Evolutionary conservation across 2,329 filamentous ascomycete genomes (phyloP).

Genomic region (Monosporascus ibericus): DNA sequence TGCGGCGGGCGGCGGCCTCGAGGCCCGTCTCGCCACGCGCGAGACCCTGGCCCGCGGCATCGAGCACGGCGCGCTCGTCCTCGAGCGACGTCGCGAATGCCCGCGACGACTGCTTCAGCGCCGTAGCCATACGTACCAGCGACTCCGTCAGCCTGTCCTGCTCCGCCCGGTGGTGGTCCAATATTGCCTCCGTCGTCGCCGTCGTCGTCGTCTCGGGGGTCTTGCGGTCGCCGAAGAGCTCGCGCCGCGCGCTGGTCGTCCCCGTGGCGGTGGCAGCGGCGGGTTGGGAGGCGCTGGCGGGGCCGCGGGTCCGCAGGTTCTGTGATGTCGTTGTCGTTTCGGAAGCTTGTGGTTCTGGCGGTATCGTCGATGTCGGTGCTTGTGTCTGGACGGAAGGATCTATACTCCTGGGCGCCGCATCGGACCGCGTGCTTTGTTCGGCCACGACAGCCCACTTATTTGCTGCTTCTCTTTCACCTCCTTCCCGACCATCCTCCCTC

Average conservation of each 20-base stretch:
- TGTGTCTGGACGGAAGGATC: not conserved
- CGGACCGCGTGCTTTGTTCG: conserved; percentile 1
- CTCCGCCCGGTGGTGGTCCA: conserved; percentile 71
- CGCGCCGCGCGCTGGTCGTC: conserved; percentile 28
- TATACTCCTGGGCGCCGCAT: not conserved
- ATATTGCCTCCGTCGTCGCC: conserved; percentile 60
- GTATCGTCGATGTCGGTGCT: conserved; percentile 2
- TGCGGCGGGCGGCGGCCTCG: conserved; percentile 67
- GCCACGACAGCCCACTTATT: conserved; percentile 14
- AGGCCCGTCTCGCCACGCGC: conserved; percentile 71
- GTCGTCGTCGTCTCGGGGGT: conserved; percentile 34
- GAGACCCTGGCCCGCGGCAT: conserved; percentile 66
- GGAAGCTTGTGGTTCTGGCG: conserved; percentile 3
- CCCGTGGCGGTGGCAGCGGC: conserved; percentile 5
- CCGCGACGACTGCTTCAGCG: conserved; percentile 69
- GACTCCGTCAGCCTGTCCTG: conserved; percentile 78
- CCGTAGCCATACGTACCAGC: conserved; percentile 71
- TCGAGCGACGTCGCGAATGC: conserved; percentile 68
- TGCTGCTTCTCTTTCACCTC: conserved; percentile 9
- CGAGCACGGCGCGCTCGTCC: conserved; percentile 63
- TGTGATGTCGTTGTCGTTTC: conserved; percentile 22
- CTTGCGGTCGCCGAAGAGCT: conserved; percentile 38
- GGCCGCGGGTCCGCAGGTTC: conserved; percentile 25
- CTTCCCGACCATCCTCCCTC: not conserved
- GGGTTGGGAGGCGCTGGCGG: conserved; percentile 5